Percentiles rank a stretch among this genome's conserved stretches.
Evolutionary conservation across 176 grass and related monocot genomes (phyloP).

Genomic region (Poa annua): DNA sequence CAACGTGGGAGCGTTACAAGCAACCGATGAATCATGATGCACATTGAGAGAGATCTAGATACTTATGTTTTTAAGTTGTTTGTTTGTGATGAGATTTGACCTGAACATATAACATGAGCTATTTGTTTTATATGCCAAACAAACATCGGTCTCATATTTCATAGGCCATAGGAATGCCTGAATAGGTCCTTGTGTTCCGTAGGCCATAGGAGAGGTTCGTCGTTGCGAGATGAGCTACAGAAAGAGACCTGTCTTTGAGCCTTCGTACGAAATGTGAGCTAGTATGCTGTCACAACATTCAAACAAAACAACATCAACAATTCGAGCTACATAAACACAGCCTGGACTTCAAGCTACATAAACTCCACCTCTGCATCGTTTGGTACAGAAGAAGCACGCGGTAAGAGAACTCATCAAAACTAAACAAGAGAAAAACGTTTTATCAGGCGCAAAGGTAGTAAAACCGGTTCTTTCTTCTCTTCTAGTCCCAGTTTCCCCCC

Average conservation of each 20-base stretch:
- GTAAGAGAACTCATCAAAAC: background rate
- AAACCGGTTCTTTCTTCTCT: background rate
- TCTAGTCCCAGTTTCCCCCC: background rate
- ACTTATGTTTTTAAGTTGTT: background rate
- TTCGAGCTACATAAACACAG: background rate
- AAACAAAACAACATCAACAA: background rate
- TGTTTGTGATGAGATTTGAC: background rate
- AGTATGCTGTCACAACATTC: background rate
- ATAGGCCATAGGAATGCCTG: background rate
- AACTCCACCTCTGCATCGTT: background rate
- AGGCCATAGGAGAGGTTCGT: background rate
- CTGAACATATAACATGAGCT: background rate
- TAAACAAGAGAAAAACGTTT: background rate
- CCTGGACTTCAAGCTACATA: background rate
- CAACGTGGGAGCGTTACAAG: too few species aligned
- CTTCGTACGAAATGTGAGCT: background rate
- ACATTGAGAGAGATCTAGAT: background rate
- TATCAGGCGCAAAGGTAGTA: background rate
- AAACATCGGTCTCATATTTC: too few species aligned
- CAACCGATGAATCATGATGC: too few species aligned
- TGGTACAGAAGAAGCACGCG: background rate
- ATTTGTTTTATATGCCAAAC: too few species aligned
- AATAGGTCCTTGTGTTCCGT: too few species aligned
- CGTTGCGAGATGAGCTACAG: background rate
- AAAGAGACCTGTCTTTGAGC: too few species aligned